Evolutionary conservation across 2,329 filamentous ascomycete species (phyloP), one percentile per base, ranked within the genome.

Genomic region (Zasmidium citrigriseum): DNA sequence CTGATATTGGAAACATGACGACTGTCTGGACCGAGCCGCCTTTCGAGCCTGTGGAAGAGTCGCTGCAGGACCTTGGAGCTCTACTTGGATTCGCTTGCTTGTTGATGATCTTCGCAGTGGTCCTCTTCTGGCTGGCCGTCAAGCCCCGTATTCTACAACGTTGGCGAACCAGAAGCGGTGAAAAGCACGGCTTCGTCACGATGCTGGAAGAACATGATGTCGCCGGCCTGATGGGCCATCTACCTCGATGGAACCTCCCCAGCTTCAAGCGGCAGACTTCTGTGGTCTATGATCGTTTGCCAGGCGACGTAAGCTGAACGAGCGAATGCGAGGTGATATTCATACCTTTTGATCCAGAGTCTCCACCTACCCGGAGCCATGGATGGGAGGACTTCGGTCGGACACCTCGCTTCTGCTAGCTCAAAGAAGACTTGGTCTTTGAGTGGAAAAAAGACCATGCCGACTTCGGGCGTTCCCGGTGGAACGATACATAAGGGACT

Each of bases 21-120:
- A 57, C 54, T 11, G 27, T 52, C 1, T 52, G 25, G 46, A 41
- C 34, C 5, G 34, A 41, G 34, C 34, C 34, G 5, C 34, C 34
- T 4, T n/a, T 41, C 16, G 46, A 49, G n/a, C n/a, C 9, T n/a
- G 16, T 49, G 9, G 51, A 58, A 38, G 12, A 48, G 23, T 23
- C 24, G 23, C 23, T 29, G 25, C 46, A 59, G 16, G 57, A 59
- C 47, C 34, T 49, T 27, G 57, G 53, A 23, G 52, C 48, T 9
- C 21, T 59, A 20, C 41, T 59, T 12, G 57, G 57, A 11, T 48
- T 59, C 21, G 41, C 9, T 2, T 25, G 54, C 21, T 24, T 59
- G 14, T 24, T 44, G 12, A 46, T 59, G 44, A 24, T 54, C 3
- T 16, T 27, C 5, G 57, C 46, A 14, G 18, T 50, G 29, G 53